Conservation (phyloP, 306 rosid species). For the Citrullus mucosospermus region DNA sequence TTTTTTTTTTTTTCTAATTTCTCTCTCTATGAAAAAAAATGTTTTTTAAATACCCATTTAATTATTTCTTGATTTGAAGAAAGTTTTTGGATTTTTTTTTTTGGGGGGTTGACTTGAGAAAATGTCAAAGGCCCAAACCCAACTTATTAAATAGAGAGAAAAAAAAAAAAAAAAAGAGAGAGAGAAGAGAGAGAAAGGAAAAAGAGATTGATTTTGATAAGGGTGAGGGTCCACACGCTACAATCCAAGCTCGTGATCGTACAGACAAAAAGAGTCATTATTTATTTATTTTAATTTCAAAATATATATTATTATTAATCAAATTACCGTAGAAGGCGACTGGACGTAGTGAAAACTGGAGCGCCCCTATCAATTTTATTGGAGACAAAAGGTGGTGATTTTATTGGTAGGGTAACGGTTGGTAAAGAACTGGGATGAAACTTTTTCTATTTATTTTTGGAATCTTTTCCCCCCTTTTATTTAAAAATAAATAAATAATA, state of each 20-base stretch:
- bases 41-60: not conserved
- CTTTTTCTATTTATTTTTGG: not conserved
- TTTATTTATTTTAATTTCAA: not conserved
- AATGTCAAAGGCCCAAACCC: conserved; percentile 30
- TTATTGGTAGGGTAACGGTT: not conserved
- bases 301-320: no score
- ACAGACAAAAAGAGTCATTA: conserved; percentile 25
- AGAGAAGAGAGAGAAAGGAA: not conserved
- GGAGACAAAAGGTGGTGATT: not conserved
- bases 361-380: conserved; percentile 14
- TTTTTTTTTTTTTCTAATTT: not conserved
- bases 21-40: not conserved
- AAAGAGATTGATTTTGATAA: not conserved
- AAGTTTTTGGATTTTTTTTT: conserved; percentile 1
- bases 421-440: not conserved
- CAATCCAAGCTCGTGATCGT: conserved; percentile 25
- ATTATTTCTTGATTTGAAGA: conserved; percentile 4
- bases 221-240: conserved; percentile 26
- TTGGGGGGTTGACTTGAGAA: conserved; percentile 19
- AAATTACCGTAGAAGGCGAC: not conserved
- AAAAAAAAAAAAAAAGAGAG: not conserved
- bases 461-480: not conserved
- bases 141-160: not conserved
- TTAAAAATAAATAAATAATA: no score
- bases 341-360: not conserved